Evolutionary conservation across 495 filamentous ascomycete genomes (phyloP).

Genomic region (Tuber umbilicatum): DNA sequence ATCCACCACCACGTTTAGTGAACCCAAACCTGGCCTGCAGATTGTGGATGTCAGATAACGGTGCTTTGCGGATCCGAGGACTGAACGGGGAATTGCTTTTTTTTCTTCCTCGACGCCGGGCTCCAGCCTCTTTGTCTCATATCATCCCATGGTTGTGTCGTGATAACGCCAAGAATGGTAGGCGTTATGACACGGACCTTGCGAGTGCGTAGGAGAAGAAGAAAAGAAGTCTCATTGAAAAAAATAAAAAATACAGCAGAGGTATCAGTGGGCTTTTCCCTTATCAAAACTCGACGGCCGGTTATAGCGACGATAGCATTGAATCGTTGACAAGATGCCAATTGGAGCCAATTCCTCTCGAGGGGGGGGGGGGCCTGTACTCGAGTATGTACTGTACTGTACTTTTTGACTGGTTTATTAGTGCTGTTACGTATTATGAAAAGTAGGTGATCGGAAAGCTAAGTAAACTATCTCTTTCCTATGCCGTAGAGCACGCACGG

Average conservation of each 20-base stretch:
- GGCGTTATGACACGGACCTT: neutral
- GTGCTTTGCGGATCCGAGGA: neutral
- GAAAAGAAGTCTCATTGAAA: neutral
- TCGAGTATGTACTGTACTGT: neutral
- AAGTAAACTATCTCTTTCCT: neutral
- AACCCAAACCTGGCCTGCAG: neutral
- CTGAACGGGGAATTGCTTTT: neutral
- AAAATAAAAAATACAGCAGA: neutral
- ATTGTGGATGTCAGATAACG: neutral
- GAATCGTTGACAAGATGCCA: neutral
- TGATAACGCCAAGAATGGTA: neutral
- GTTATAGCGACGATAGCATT: neutral
- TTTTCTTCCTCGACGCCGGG: neutral
- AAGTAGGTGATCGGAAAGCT: neutral
- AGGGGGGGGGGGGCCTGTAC: neutral
- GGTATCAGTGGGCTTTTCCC: neutral
- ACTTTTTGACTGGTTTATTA: neutral
- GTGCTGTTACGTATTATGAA: neutral
- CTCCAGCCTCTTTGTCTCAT: neutral
- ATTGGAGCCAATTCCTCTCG: neutral
- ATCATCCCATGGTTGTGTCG: constrained; percentile 5
- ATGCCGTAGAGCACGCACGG: neutral
- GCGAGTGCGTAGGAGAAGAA: neutral
- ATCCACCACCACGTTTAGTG: constrained; percentile 1
- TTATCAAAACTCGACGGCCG: neutral